Base-by-base conservation (phyloP, 2,329 filamentous ascomycete species). In the Metarhizium humberi region DNA sequence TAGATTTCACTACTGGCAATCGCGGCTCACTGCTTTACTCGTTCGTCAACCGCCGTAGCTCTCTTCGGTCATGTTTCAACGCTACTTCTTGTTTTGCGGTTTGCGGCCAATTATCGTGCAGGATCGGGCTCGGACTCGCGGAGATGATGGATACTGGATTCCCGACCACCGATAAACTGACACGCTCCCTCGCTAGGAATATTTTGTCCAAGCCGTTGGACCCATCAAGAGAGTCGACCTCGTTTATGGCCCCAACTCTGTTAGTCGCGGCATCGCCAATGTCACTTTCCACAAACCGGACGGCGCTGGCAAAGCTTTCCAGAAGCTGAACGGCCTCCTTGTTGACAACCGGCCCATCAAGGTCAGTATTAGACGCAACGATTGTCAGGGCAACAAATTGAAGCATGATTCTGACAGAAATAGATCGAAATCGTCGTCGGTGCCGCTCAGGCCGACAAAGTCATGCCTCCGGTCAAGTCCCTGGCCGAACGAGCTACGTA, bases 311-410 rank as follows among this genome's bases (percentile, higher is more conserved):
- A 90, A 90, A 74, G 94, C 94, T 58, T 88, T 90, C 64, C 81
- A 86, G 66, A 84, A 87, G 60, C 78, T 95, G 63, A 95, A 99
- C 66, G 91, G 91, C 59, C 82, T 96, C 57, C 83, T 94, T 54
- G 91, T 99, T 57, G 94, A 99, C 73, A 86, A 86, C 67, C 84
- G 85, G 62, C 88, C 91, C 30, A 92, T 99, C 77, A 96, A 92
- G 85, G 90, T 92, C 52, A 38, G 49, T 18, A 48, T n/a, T 14
- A 7, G 20, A 18, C 32, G 18, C 4, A 40, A 30, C 25, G 3
- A 14, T 20, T 3, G 3, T 25, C 25, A 25, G 25, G 32, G 6
- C 6, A 1, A 11, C 32, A 29, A 36, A 11, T 30, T 11, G 11
- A 10, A 4, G 11, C 32, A 25, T 4, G 10, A 46, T 20, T 29